Evolutionary conservation across 2,329 filamentous ascomycete genomes (phyloP), one percentile per base, ranked within the genome.

Genomic region (Paramyrothecium roridum): DNA sequence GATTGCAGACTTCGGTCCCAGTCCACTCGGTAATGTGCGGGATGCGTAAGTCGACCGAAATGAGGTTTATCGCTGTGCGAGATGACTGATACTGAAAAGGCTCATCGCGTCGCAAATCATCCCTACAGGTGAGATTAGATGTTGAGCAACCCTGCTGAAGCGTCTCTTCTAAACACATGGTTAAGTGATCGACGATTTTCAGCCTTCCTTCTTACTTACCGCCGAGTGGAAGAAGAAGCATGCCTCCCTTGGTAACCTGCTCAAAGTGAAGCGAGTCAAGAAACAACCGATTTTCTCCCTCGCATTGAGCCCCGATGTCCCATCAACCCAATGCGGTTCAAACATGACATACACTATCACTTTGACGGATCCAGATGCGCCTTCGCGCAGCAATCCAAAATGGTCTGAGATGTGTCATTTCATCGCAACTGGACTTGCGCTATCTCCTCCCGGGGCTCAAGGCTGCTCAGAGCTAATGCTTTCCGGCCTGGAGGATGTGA

Each of bases 321-420:
- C 50, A 11, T 43, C 21, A 4, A 7, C 17, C 2, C 7, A 56
- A 17, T 7, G 45, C 4, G 45, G 46, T 2, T 21, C 48, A 3
- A n/a, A 54, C 17, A 48, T 52, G 3, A 56, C 52, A 1, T 57
- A 52, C 30, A 60, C 59, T 7, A 22, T 63, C 6, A 47, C 55
- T 10, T 48, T 64, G n/a, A 64, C 62, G 0, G 60, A 64, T 2
- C 62, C 62, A 6, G 62, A 64, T 7, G 62, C 62, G 0, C 62
- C 62, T 10, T 64, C 62, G 0, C 54, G 62, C 13, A 55, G 59
- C 8, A 47, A 63, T 8, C 62, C 60, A 1, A 59, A 63, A 50
- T 64, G 60, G 62, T 61, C 62, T 3, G 56, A 64, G 19, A 60
- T 64, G 37, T 64, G 62, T 21, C 62, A 64, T 10, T 64, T 60